Base-by-base conservation (phyloP, 2,329 filamentous ascomycete genomes). In the Aureobasidium sp. region DNA sequence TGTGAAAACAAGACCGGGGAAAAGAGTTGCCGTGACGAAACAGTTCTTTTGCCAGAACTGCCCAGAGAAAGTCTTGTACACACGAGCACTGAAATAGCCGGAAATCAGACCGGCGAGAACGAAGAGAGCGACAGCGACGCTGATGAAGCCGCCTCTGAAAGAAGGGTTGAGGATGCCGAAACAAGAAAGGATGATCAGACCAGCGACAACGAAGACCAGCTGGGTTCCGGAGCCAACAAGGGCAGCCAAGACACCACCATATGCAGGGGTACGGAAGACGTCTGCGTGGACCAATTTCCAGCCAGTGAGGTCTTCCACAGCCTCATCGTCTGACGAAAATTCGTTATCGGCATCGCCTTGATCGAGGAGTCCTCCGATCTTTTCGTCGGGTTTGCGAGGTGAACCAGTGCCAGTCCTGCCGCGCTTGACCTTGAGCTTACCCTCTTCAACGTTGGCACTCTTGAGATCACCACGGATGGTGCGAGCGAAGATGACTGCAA, bases 281-380 rank as follows among this genome's bases (percentile, higher is more conserved):
- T 96, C 91, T n/a, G 84, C 89, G 69, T 95, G 90, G 2, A 96
- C 80, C 17, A 94, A 79, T 73, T 96, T 96, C 91, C 91, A 96
- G 56, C 91, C 90, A 1, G 89, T 90, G 31, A 89, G 82, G 68
- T 96, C 91, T 69, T 96, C 91, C 7, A 90, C 73, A 0, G 82
- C 76, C 67, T 91, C 88, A 53, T 91, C 89, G 59, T 90, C 89
- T 5, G 84, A 87, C 5, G 55, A 53, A 2, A 63, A 12, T 9
- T 63, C 62, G 29, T 39, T 42, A 34, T 63, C 62, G 22, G n/a
- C 62, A 47, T 63, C 62, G 29, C 55, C 55, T 34, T 79, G 77
- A 65, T 84, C 82, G 20, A 87, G 87, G 6, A 90, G 76, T 25
- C 90, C 75, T 0, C 84, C 83, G 3, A 76, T 72, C 17, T 79